Conservation (phyloP, 164 flowering plant species). For the Aristolochia fimbriata region DNA sequence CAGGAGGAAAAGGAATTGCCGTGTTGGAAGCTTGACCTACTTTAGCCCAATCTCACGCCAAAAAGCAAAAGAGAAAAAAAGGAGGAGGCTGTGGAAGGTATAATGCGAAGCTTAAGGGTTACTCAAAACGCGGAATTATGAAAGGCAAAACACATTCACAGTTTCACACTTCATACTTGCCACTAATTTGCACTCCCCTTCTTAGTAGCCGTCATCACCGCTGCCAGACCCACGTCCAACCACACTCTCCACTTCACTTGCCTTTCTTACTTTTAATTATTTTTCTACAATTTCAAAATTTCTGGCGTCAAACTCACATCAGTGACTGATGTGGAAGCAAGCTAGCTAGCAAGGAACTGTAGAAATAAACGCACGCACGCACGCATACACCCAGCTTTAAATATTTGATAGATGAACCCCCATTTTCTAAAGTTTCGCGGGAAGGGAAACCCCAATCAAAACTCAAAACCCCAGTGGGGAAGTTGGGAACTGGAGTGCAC, state of each 20-base stretch:
- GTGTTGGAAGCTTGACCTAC: constrained; percentile 6
- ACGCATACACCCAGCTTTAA: too few relatives aligned
- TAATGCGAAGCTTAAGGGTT: constrained; percentile 7
- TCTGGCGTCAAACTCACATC: too few relatives aligned
- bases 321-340: too few relatives aligned
- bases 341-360: too few relatives aligned
- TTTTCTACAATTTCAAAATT: too few relatives aligned
- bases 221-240: constrained; percentile 3
- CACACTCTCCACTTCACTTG: constrained; percentile 7
- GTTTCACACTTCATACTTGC: too few relatives aligned
- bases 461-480: background rate
- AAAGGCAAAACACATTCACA: constrained; percentile 7
- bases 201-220: background rate
- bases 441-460: background rate
- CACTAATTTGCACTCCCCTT: too few relatives aligned
- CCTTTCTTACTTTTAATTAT: too few relatives aligned
- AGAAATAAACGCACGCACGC: too few relatives aligned
- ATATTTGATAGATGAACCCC: too few relatives aligned
- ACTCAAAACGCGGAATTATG: constrained; percentile 14
- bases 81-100: background rate
- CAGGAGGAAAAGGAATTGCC: too few relatives aligned
- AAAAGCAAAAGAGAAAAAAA: constrained; percentile 1
- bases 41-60: background rate
- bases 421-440: background rate
- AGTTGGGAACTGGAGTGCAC: background rate